A percentile compares a stretch with the other conserved stretches of the same genome.
Evolutionary conservation across 2,329 filamentous ascomycete genomes (phyloP).

Genomic region (Daldinia eschscholtzii): DNA sequence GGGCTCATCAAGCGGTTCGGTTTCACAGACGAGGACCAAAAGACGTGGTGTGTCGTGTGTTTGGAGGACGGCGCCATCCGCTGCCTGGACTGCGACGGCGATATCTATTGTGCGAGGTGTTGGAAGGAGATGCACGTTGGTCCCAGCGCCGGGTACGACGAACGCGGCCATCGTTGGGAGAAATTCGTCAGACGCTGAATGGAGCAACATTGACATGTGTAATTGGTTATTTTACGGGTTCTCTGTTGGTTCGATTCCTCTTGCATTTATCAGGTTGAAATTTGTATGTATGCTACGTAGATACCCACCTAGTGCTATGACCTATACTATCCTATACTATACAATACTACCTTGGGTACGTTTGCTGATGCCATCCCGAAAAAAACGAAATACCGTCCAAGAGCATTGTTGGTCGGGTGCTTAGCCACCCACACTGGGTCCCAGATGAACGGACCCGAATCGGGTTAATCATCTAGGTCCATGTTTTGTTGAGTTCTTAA

Average conservation of each 20-base stretch:
- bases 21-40: conserved; percentile 77
- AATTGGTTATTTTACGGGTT: conserved; percentile 9
- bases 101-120: conserved; percentile 82
- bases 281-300: conserved; percentile 2
- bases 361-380: not conserved
- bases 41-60: conserved; percentile 86
- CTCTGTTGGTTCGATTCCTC: not conserved
- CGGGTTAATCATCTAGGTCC: not conserved
- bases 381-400: not conserved
- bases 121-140: conserved; percentile 86
- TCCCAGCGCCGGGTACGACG: conserved; percentile 76
- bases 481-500: not conserved
- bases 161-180: conserved; percentile 76
- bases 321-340: not conserved
- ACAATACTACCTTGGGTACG: too few species aligned
- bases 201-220: not conserved
- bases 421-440: conserved; percentile 12
- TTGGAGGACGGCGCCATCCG: conserved; percentile 80
- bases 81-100: conserved; percentile 77
- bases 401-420: not conserved
- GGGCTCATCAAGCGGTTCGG: conserved; percentile 57
- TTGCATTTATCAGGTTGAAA: conserved; percentile 6
- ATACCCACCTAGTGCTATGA: conserved; percentile 20
- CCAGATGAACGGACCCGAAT: not conserved
- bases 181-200: conserved; percentile 60